Evolutionary conservation across 345 rosid genomes (phyloP).

Genomic region (Eucalyptus leucophloia): DNA sequence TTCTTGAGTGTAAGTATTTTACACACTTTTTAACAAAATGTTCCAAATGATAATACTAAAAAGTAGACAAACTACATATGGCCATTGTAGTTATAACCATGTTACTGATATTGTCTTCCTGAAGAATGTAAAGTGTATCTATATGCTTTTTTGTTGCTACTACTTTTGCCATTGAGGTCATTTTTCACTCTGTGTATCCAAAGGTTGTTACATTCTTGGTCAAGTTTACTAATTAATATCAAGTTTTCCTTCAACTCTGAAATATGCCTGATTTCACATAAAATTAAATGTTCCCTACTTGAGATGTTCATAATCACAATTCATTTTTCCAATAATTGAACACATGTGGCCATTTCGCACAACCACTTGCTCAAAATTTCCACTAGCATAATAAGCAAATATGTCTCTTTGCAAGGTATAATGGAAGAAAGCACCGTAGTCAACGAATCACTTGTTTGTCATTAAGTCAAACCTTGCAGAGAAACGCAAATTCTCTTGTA

Average conservation of each 20-base stretch:
- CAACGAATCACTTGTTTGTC: neutral
- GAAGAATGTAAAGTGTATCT: too few species aligned
- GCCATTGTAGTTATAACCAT: too few species aligned
- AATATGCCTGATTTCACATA: neutral
- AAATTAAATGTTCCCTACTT: neutral
- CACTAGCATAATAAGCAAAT: too few species aligned
- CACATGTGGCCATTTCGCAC: too few species aligned
- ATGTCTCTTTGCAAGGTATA: neutral
- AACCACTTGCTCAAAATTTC: rapidly evolving
- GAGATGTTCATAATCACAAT: neutral
- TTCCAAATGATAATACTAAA: too few species aligned
- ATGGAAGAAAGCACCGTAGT: rapidly evolving
- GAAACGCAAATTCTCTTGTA: neutral
- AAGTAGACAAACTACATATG: neutral
- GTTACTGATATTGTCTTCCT: neutral
- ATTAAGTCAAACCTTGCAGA: rapidly evolving
- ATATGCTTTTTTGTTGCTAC: neutral
- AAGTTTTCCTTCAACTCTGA: too few species aligned
- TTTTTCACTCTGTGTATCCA: rapidly evolving
- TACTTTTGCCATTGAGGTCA: too few species aligned
- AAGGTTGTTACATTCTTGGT: neutral
- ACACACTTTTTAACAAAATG: neutral
- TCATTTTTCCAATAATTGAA: neutral
- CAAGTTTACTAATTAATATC: too few species aligned
- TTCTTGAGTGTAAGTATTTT: neutral